Base-by-base conservation (phyloP, 2,329 filamentous ascomycete species). In the Plenodomus tracheiphilus region DNA sequence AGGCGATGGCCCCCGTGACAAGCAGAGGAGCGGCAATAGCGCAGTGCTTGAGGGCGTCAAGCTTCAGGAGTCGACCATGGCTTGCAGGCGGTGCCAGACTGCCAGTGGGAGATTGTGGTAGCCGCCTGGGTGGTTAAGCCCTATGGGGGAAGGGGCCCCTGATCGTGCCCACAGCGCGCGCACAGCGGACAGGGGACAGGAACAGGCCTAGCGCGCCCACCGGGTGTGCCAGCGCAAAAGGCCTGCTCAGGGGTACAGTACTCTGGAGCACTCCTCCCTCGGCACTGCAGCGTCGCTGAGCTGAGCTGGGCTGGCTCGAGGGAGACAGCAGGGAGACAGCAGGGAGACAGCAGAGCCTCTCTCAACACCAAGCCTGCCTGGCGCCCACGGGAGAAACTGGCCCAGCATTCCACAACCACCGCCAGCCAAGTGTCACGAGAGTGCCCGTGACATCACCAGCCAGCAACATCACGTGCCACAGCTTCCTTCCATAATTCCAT, bases 41-140 rank as follows among this genome's bases (percentile, higher is more conserved):
- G 39, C 41, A 54, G 61, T 58, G 59, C 59, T 64, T 61, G 46
- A 46, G 40, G 18, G 9, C 36, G 53, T 56, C 55, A 64, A 64
- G 61, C 61, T 58, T 56, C 34, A 43, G 28, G 28, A 37, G 43
- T n/a, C 21, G 15, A 30, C 16, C 15, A 35, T 36, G 37, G 43
- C 43, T 34, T n/a, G 30, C 17, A 46, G n/a, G n/a, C n/a, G n/a
- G n/a, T n/a, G n/a, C n/a, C n/a, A n/a, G n/a, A n/a, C n/a, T n/a
- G n/a, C n/a, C n/a, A n/a, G n/a, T 32, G 13, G 37, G 51, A 61
- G 35, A 55, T 56, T 57, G 53, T 53, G 45, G n/a, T 15, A 19
- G 43, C 47, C 41, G 44, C 40, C 41, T 39, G 40, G 37, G 39
- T 41, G 18, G 17, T 49, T n/a, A n/a, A 48, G 46, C 54, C 51